Conservation (phyloP, 1,284 basidiomycete genomes). For the Moesziomyces parantarcticus region DNA sequence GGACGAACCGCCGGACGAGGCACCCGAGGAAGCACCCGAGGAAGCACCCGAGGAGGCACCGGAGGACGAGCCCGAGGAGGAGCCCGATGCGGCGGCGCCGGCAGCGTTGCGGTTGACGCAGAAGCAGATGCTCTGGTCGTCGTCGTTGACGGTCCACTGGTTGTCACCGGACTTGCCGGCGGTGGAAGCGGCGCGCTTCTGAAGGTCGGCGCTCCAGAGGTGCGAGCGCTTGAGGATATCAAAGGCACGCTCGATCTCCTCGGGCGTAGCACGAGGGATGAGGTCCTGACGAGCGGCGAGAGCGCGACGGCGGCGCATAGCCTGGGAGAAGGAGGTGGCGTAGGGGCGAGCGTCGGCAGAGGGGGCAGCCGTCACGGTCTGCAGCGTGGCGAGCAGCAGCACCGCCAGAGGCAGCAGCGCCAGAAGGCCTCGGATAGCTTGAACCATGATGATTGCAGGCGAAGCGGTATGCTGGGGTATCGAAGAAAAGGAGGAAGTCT, state of each 20-base stretch:
- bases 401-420: constrained; percentile 17
- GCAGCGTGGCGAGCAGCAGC: constrained; percentile 5
- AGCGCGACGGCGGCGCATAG: constrained; percentile 15
- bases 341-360: neutral
- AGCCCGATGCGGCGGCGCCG: neutral
- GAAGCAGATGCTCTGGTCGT: constrained; percentile 34
- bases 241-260: constrained; percentile 27
- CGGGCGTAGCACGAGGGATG: constrained; percentile 17
- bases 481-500: neutral
- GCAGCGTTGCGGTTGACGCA: constrained; percentile 26
- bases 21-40: neutral
- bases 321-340: constrained; percentile 10
- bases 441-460: constrained; percentile 13
- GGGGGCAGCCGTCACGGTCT: constrained; percentile 3
- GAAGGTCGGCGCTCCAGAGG: constrained; percentile 10
- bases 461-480: neutral
- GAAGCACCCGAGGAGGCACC: neutral
- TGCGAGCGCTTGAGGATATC: constrained; percentile 29
- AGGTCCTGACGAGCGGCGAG: constrained; percentile 19
- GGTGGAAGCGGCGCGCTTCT: constrained; percentile 18
- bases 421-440: constrained; percentile 9
- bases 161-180: constrained; percentile 17
- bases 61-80: neutral
- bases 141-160: constrained; percentile 30
- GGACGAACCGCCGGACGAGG: constrained; percentile 1